Conservation (phyloP, 225 moss, liverwort and hornwort genomes). For the Polytrichum commune region DNA sequence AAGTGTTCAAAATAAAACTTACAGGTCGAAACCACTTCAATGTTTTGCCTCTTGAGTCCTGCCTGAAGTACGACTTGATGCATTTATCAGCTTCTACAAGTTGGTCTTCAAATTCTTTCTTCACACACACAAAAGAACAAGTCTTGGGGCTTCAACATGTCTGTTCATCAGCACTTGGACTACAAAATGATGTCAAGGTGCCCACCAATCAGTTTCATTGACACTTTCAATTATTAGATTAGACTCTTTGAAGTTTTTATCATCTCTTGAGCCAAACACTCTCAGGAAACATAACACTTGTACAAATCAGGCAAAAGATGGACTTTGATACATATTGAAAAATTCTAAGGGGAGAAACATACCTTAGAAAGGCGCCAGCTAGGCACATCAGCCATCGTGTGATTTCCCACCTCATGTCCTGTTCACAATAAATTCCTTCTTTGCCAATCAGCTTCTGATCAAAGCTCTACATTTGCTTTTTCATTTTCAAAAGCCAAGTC, state of each 20-base stretch:
- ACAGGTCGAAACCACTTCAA: constrained; percentile 70
- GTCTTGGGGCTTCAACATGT: not conserved
- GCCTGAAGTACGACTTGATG: constrained; percentile 25
- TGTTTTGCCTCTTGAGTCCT: constrained; percentile 33
- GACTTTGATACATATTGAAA: not conserved
- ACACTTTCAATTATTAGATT: too few relatives aligned
- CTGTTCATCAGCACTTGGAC: not conserved
- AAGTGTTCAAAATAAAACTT: constrained; percentile 3
- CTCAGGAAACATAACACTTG: too few relatives aligned
- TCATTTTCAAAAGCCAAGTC: too few relatives aligned
- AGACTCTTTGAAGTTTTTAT: too few relatives aligned
- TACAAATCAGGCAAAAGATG: too few relatives aligned
- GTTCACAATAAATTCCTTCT: not conserved
- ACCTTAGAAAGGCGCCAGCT: constrained; percentile 65
- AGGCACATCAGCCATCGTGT: constrained; percentile 56
- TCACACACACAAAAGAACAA: constrained; percentile 18
- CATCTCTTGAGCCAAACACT: too few relatives aligned
- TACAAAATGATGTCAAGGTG: too few relatives aligned
- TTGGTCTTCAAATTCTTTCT: constrained; percentile 47
- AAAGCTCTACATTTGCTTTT: too few relatives aligned
- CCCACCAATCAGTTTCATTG: too few relatives aligned
- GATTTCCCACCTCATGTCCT: constrained; percentile 76
- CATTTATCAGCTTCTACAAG: constrained; percentile 33
- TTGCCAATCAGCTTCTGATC: too few relatives aligned
- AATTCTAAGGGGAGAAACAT: not conserved